phyloP scores from a whole-genome alignment of 2,329 filamentous ascomycete genomes.

The Fusarium sororula region DNA sequence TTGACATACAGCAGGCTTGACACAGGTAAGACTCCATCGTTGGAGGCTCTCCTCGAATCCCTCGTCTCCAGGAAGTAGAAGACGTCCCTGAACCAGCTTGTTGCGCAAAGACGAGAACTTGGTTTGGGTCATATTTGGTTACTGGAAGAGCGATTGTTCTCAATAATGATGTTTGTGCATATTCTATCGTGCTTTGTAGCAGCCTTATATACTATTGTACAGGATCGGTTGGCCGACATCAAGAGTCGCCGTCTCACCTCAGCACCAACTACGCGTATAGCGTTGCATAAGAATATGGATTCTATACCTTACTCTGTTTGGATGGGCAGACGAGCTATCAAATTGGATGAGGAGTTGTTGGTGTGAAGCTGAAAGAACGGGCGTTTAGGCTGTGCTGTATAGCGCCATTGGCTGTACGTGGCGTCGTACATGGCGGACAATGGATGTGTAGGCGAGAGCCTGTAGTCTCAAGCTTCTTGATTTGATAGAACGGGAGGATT shows the following conservation, averaged over 20 bases:
- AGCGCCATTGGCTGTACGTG: not conserved
- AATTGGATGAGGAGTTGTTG: constrained; percentile 1
- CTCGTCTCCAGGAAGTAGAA: constrained; percentile 47
- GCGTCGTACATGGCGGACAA: not conserved
- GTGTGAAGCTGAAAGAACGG: not conserved
- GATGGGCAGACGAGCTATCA: not conserved
- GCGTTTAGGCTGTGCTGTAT: not conserved
- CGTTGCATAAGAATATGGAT: not conserved
- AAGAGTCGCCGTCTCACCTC: not conserved
- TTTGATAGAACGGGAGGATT: not conserved
- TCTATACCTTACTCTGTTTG: not conserved
- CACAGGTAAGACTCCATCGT: constrained; percentile 50
- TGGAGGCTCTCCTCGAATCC: constrained; percentile 48
- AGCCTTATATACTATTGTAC: constrained; percentile 9
- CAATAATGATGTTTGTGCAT: not conserved
- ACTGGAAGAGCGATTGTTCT: not conserved
- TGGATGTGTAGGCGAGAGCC: not conserved
- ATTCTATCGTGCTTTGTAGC: not conserved
- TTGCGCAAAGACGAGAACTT: constrained; percentile 32
- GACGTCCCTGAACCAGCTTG: constrained; percentile 36
- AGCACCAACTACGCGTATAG: not conserved
- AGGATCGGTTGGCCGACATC: not conserved
- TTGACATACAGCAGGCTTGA: constrained; percentile 46
- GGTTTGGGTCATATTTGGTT: constrained; percentile 20
- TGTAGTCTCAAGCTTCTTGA: not conserved